Evolutionary conservation across 106 monocot species (phyloP), one percentile per base, ranked within the genome.

Genomic region (Dioscorea dumetorum): DNA sequence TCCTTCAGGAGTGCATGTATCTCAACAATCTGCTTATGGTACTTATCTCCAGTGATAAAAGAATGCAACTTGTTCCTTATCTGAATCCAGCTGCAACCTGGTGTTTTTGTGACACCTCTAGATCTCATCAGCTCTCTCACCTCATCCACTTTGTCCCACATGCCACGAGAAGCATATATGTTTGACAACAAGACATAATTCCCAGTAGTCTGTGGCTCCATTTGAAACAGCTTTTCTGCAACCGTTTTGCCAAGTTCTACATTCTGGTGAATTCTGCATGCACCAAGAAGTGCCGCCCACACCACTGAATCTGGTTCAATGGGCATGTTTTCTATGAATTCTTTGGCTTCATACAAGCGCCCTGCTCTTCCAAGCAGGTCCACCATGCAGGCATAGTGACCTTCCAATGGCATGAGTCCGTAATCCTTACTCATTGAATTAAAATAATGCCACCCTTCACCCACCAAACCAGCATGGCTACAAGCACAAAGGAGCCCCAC

Each of bases 331-430:
- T 68, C 64, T 4, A 90, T 81, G 63, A 90, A 78, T n/a, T 18
- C 58, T 49, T 83, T 76, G 0, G 86, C 86, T 58, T 90, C 81
- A 57, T 75, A 48, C 23, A 90, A 53, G 15, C 22, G 75, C 33
- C 85, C 90, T 0, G 90, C 80, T 13, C 90, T 82, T 19, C 86
- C 83, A 16, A 90, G 83, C 22, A 90, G 78, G 60, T 86, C 86
- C 9, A 90, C 86, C 58, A 86, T 76, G 32, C 86, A 90, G 1
- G 83, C 78, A 63, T 87, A 87, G 49, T 87, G 87, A 9, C 66
- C 67, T 8, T 68, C 59, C 31, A 66, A 49, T 64, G 87, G 87
- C 72, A 73, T 73, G n/a, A 87, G 63, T 5, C 72, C 68, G 28
- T 80, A 83, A 53, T 80, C 77, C 49, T 49, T 76, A 53, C 60